Evolutionary conservation across 805 yeast genomes (phyloP).

Genomic region (Vanderwaltozyma yarrowii): DNA sequence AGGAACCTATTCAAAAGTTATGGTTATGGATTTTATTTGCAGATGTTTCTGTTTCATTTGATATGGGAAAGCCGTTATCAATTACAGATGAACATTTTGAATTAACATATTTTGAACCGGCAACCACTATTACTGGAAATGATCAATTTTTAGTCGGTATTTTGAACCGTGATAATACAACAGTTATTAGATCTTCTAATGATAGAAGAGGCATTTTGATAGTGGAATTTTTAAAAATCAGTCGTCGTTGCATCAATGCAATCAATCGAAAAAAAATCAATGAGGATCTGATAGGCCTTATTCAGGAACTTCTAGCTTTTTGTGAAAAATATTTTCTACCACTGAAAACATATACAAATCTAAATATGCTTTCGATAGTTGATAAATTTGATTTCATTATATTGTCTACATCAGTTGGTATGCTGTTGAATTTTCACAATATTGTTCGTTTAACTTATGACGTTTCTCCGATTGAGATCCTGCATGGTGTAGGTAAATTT

Average conservation of each 20-base stretch:
- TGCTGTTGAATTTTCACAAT: constrained; percentile 16
- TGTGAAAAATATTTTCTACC: constrained; percentile 10
- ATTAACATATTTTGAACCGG: background rate
- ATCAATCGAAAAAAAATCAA: constrained; percentile 6
- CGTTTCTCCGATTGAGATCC: constrained; percentile 3
- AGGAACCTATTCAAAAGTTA: constrained; percentile 4
- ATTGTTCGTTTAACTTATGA: constrained; percentile 10
- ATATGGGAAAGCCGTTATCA: constrained; percentile 21
- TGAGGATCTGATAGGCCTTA: constrained; percentile 5
- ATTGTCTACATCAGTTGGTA: constrained; percentile 14
- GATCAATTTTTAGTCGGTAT: too few relatives aligned
- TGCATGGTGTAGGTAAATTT: constrained; percentile 14
- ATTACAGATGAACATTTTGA: constrained; percentile 13
- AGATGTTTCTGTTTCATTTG: constrained; percentile 21
- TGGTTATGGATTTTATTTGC: constrained; percentile 20
- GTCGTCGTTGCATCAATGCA: constrained; percentile 9
- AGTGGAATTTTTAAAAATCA: constrained; percentile 7
- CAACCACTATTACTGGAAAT: too few relatives aligned
- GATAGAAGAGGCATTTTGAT: constrained; percentile 6
- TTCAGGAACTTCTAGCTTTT: constrained; percentile 8
- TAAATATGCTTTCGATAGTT: constrained; percentile 6
- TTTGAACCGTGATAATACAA: background rate
- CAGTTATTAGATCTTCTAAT: too few relatives aligned
- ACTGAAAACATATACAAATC: constrained; percentile 10
- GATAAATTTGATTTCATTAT: constrained; percentile 18